Evolutionary conservation across 73 alveolate species (phyloP), one percentile per base, ranked within the genome.

Genomic region (Paraurostyla sp.): DNA sequence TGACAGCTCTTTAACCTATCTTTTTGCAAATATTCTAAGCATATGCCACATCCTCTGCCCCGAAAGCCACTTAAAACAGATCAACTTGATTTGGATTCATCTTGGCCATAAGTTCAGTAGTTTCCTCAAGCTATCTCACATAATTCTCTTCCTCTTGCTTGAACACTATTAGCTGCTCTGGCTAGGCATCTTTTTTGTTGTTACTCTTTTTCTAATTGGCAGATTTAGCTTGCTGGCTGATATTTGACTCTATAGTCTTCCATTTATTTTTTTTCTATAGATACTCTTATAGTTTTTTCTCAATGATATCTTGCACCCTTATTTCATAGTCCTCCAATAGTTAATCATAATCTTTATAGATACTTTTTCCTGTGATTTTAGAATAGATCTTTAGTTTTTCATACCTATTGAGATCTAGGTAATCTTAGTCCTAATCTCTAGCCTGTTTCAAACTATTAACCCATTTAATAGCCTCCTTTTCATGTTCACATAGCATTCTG

Each of bases 331-430:
- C 43, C 32, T 91, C 91, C 29, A 85, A 80, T 29, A 91, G 60
- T 18, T 32, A 38, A 45, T 83, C 92, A 63, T 71, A 91, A 69
- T 91, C 96, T 48, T 91, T 85, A 82, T 56, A 91, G 59, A 91
- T 16, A 59, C 85, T 54, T 41, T 85, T 78, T 40, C 93, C 93
- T 0, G 96, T 82, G 22, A 85, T 42, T 62, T 76, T 84, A 23
- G 40, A 41, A 46, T 73, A 91, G 40, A 76, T 80, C 60, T 91
- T 91, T 0, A 30, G 68, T 23, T 91, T 88, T 25, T 38, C 81
- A 57, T 91, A 85, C 41, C 96, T 38, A 76, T 91, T 69, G 22
- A 71, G 36, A 49, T 91, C 59, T 0, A 62, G 38, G 85, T 68
- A 73, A 33, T 91, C 91, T n/a, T 38, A 42, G 43, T 45, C 76